Evolutionary conservation across 257 asterid species (phyloP), one percentile per base, ranked within the genome.

Genomic region (Misopates orontium): DNA sequence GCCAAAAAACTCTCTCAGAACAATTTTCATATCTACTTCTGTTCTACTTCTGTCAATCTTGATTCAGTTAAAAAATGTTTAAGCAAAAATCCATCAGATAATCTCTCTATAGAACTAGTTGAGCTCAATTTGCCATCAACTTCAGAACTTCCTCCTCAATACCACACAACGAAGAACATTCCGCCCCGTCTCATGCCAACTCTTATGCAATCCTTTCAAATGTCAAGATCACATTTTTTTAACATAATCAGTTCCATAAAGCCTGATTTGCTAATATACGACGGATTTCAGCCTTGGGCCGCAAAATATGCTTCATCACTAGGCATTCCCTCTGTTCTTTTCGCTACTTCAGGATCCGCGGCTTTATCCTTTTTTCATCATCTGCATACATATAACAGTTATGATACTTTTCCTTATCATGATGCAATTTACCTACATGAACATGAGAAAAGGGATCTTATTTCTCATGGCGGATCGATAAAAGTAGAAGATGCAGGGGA

Each of bases 11-110:
- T 86, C 51, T 45, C 85, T 52, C 18, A 68, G 2, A 70, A 23
- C 73, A 74, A 74, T 67, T 80, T 81, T 61, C 52, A 77, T 23
- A 54, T 77, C 1, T 66, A 61, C 72, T 67, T 81, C 2, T 78
- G 81, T 23, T 81, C 83, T 22, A 75, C 86, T 8, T 20, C 81
- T 0, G n/a, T 72, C 60, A 81, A 72, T 56, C 86, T 81, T 31
- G 68, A 52, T 32, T 75, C 86, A 9, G 20, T 77, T 49, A 56
- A 15, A 21, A 48, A 45, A 17, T 45, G 5, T 4, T 11, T 72
- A 16, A 51, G 60, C 9, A 45, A 62, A 14, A 3, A 25, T 10
- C 16, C 21, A 10, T 61, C 56, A 45, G 24, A 20, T 19, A 44
- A 28, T n/a, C 0, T n/a, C 13, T 23, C 69, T 3, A 76, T 77